Evolutionary conservation across 2,329 filamentous ascomycete species (phyloP).

Genomic region (Pyricularia sp.): DNA sequence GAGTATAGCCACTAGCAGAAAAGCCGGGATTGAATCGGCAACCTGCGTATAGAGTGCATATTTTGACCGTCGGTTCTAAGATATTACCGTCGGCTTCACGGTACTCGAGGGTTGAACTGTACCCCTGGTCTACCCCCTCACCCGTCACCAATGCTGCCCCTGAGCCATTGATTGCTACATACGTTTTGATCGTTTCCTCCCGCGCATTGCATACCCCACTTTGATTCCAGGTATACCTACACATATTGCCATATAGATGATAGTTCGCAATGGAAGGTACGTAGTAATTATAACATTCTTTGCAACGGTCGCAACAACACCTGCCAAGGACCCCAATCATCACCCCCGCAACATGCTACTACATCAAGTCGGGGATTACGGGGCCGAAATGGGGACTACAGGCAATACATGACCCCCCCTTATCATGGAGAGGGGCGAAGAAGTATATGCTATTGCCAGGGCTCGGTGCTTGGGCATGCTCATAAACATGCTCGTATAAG

Average conservation of each 20-base stretch:
- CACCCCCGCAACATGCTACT: not conserved
- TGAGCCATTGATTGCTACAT: not conserved
- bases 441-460: not conserved
- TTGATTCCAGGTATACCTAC: not conserved
- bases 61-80: not conserved
- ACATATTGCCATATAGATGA: not conserved
- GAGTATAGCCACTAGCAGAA: not conserved
- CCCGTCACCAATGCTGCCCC: not conserved
- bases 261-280: not conserved
- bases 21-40: too few relatives aligned
- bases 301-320: not conserved
- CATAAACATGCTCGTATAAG: too few relatives aligned
- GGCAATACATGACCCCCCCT: not conserved
- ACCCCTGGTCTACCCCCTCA: not conserved
- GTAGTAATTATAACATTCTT: not conserved
- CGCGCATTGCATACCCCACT: not conserved
- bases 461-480: not conserved
- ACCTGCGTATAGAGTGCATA: not conserved
- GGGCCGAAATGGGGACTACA: not conserved
- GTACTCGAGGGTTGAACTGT: not conserved
- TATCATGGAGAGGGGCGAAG: not conserved
- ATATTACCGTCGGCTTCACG: not conserved
- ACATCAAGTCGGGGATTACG: not conserved
- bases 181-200: not conserved
- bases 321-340: not conserved